Evolutionary conservation across 164 flowering plant genomes (phyloP).

Genomic region (Berberis vulgaris): DNA sequence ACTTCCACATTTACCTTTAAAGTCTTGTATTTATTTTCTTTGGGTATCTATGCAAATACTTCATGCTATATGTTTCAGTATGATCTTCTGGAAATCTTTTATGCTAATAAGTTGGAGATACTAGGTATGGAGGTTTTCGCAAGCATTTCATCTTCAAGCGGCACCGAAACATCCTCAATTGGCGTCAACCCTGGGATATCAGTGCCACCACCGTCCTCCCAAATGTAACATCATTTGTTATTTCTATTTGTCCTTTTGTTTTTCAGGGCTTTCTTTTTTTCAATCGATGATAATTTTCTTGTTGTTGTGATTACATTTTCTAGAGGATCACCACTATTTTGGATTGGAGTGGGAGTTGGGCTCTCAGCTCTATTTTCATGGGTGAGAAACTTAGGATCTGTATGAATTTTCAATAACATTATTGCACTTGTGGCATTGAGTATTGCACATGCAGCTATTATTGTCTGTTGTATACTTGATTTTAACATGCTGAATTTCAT

Average conservation of each 20-base stretch:
- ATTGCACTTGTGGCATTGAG: background rate
- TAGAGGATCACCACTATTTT: conserved; percentile 90
- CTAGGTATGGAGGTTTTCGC: conserved; percentile 35
- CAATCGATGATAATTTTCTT: background rate
- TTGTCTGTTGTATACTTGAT: background rate
- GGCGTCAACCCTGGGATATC: conserved; percentile 51
- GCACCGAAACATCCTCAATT: conserved; percentile 58
- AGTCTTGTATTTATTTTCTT: no score
- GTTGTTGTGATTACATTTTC: conserved; percentile 12
- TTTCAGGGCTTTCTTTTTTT: background rate
- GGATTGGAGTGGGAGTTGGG: conserved; percentile 96
- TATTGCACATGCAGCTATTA: background rate
- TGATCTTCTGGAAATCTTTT: no score
- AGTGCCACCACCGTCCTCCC: conserved; percentile 55
- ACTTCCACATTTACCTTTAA: no score
- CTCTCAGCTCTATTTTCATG: conserved; percentile 81
- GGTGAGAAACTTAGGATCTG: conserved; percentile 32
- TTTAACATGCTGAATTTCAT: conserved; percentile 13
- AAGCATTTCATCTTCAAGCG: conserved; percentile 45
- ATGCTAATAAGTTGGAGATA: no score
- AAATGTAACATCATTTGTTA: conserved; percentile 31
- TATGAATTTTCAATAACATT: background rate
- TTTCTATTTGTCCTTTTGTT: background rate
- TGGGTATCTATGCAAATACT: no score
- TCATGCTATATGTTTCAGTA: no score